Base-by-base conservation (phyloP, 2,329 filamentous ascomycete species). In the Coniochaeta sp. region DNA sequence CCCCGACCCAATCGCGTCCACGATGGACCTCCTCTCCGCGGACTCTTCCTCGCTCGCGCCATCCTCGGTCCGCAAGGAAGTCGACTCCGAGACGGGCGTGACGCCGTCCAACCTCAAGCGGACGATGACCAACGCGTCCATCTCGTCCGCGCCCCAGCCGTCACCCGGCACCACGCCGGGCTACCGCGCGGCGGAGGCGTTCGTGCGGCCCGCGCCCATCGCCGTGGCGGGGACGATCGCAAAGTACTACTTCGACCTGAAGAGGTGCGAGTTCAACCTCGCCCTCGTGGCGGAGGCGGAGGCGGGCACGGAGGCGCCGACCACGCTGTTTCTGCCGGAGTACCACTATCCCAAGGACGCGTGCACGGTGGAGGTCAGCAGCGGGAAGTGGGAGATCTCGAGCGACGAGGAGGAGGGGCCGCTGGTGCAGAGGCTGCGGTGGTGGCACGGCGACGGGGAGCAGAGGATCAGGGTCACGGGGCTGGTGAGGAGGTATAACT, bases 121-220 rank as follows among this genome's bases (percentile, higher is more conserved):
- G 59, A 88, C 87, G 1, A 76, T 98, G 24, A 86, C 85, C 12
- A 85, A 83, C 59, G 82, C 83, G 32, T 86, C 85, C 1, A 88
- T 91, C 64, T 84, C 84, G 57, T 87, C 86, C 0, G 83, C 81
- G n/a, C 28, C 30, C 2, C 54, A 56, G 26, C 54, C 28, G 17
- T 34, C 54, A n/a, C n/a, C n/a, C n/a, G n/a, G n/a, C 54, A 83
- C 81, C 60, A 76, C 83, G 1, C 84, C 87, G 0, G 93, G 95
- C 1, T 91, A 89, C 68, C 89, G 95, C 40, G 95, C 93, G 1
- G 93, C 93, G 4, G 93, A 99, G 74, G 93, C 96, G 0, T 98
- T 91, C 68, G 86, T 98, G 36, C 88, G 95, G 1, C 95, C 95
- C 0, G 88, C 89, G 0, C 91, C 95, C 0, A 86, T 93, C 28